These are phyloP conservation scores for Trichoderma endophyticum DNA, from an alignment of 2,329 filamentous ascomycete species.

Conservation along the genomic window DNA sequence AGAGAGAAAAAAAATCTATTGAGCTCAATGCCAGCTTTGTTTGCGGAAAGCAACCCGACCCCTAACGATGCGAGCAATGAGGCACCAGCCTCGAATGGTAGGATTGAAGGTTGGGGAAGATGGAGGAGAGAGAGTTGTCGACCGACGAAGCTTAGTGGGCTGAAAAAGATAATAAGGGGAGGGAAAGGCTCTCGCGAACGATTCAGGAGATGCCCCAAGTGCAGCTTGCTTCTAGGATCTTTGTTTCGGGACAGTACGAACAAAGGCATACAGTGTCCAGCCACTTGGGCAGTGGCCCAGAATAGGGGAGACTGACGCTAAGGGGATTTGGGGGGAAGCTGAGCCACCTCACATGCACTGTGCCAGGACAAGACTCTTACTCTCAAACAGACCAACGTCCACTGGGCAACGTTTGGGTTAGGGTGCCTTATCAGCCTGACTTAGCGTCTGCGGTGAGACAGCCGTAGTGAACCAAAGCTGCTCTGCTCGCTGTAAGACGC, in stretches of 20 bases:
- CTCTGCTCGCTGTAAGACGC: background rate
- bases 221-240: conserved; percentile 16
- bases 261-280: conserved; percentile 7
- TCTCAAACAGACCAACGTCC: background rate
- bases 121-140: conserved; percentile 22
- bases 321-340: conserved; percentile 13
- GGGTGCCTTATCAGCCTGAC: conserved; percentile 1
- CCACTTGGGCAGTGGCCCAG: conserved; percentile 16
- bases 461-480: background rate
- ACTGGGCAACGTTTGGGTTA: conserved; percentile 14
- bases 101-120: conserved; percentile 28
- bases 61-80: conserved; percentile 29
- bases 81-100: conserved; percentile 33
- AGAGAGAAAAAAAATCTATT: conserved; percentile 18
- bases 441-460: conserved; percentile 18
- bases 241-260: conserved; percentile 20
- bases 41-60: conserved; percentile 20
- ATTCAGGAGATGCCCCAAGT: conserved; percentile 19
- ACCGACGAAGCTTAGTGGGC: conserved; percentile 24
- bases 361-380: background rate
- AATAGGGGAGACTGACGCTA: conserved; percentile 21
- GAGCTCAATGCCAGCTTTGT: conserved; percentile 18
- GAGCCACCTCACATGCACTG: conserved; percentile 19
- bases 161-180: conserved; percentile 25
- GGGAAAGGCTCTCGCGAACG: conserved; percentile 22